These are phyloP conservation scores for Dipteronia sinensis DNA, from an alignment of 345 rosid species.

Conservation along the genomic window DNA sequence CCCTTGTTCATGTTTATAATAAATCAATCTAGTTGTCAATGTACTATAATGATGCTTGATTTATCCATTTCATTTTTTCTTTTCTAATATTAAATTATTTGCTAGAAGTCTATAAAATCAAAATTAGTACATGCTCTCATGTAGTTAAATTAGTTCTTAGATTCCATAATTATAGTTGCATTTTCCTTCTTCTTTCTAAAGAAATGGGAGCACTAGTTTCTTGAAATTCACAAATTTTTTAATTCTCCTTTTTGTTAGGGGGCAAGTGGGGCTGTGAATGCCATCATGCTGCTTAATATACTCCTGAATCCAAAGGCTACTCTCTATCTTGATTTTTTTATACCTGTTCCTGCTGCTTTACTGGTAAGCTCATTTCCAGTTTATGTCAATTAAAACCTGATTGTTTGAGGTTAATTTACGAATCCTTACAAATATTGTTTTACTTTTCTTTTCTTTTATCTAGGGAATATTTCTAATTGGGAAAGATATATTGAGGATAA, in stretches of 20 bases:
- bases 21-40: not conserved
- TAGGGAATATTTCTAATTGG: slow-evolving; percentile 81
- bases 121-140: not conserved
- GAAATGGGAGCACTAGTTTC: not conserved
- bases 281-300: slow-evolving; percentile 85
- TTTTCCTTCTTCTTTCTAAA: not conserved
- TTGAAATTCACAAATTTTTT: not conserved
- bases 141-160: not conserved
- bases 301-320: slow-evolving; percentile 81
- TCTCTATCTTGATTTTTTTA: slow-evolving; percentile 58
- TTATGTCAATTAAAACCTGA: slow-evolving; percentile 9
- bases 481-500: slow-evolving; percentile 64
- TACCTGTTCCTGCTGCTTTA: slow-evolving; percentile 87
- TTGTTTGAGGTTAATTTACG: slow-evolving; percentile 5
- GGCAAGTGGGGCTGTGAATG: slow-evolving; percentile 93
- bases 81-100: not conserved
- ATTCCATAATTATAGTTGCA: not conserved
- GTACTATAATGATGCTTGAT: not conserved
- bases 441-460: not conserved
- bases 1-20: not conserved
- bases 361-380: slow-evolving; percentile 51
- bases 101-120: not conserved
- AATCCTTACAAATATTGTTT: not conserved
- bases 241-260: slow-evolving; percentile 51
- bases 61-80: not conserved